Evolutionary conservation across 2,329 filamentous ascomycete genomes (phyloP).

Genomic region (Scortechinia acanthostroma): DNA sequence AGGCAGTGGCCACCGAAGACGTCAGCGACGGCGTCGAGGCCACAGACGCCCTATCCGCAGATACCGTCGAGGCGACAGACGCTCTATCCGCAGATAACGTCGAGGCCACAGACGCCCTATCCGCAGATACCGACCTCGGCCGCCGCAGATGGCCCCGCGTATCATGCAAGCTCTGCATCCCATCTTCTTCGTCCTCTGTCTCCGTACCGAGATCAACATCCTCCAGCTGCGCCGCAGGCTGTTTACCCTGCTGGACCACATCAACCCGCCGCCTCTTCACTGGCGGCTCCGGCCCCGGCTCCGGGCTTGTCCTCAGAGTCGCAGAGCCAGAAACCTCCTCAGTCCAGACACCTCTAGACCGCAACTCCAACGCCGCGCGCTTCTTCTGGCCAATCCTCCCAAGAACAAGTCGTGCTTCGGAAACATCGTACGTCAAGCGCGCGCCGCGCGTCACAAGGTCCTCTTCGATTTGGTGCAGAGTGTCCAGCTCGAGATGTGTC

Average conservation of each 20-base stretch:
- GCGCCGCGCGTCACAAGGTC: conserved; percentile 44
- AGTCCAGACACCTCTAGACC: conserved; percentile 54
- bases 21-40: no score
- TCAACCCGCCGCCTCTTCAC: conserved; percentile 6
- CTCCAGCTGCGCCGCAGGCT: conserved; percentile 4
- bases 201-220: conserved; percentile 3
- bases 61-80: no score
- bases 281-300: neutral
- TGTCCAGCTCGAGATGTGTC: conserved; percentile 57
- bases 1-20: no score
- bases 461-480: conserved; percentile 58
- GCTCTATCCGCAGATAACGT: no score
- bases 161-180: conserved; percentile 8
- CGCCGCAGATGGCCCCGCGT: no score
- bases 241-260: neutral
- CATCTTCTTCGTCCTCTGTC: conserved; percentile 4
- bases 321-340: conserved; percentile 28
- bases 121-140: no score
- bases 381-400: conserved; percentile 65
- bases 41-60: no score
- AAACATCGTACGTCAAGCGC: conserved; percentile 62
- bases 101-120: no score
- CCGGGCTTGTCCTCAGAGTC: conserved; percentile 3
- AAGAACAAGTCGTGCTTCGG: conserved; percentile 68
- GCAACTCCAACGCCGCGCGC: conserved; percentile 72